Percentiles rank a stretch among this genome's conserved stretches.
Conservation (phyloP, 805 yeast species). For the Pichia insulana region DNA sequence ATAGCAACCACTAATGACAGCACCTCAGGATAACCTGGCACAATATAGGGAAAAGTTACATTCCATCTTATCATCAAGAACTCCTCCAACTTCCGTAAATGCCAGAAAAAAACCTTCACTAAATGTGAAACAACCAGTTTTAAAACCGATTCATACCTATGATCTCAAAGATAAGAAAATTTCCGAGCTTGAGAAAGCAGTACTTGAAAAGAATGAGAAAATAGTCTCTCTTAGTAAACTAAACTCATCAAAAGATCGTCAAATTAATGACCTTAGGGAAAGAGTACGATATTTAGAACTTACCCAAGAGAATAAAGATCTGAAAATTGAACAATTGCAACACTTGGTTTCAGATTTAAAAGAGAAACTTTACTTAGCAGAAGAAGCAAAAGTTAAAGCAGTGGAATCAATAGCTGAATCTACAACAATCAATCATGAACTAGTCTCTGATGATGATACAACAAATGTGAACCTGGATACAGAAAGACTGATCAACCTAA, state of each 20-base stretch:
- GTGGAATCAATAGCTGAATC: background rate
- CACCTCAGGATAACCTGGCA: background rate
- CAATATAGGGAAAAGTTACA: constrained; percentile 4
- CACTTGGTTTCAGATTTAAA: constrained; percentile 1
- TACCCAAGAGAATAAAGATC: background rate
- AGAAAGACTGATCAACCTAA: too few species aligned
- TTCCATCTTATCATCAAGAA: background rate
- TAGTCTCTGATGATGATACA: too few species aligned
- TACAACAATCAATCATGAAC: too few species aligned
- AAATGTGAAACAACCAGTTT: too few species aligned
- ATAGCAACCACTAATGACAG: too few species aligned
- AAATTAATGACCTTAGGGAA: background rate
- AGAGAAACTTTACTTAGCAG: background rate
- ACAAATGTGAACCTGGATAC: too few species aligned
- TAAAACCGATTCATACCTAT: background rate
- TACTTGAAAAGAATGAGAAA: constrained; percentile 7
- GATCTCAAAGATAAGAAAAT: background rate
- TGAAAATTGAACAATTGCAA: constrained; percentile 1
- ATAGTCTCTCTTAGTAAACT: constrained; percentile 4
- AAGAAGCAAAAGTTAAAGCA: background rate
- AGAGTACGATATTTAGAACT: background rate
- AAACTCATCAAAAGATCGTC: background rate
- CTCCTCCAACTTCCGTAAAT: too few species aligned
- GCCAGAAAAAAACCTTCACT: too few species aligned
- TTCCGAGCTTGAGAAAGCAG: constrained; percentile 4